Evolutionary conservation across 139 green algal genomes (phyloP).

Genomic region (Bryopsis sp.): DNA sequence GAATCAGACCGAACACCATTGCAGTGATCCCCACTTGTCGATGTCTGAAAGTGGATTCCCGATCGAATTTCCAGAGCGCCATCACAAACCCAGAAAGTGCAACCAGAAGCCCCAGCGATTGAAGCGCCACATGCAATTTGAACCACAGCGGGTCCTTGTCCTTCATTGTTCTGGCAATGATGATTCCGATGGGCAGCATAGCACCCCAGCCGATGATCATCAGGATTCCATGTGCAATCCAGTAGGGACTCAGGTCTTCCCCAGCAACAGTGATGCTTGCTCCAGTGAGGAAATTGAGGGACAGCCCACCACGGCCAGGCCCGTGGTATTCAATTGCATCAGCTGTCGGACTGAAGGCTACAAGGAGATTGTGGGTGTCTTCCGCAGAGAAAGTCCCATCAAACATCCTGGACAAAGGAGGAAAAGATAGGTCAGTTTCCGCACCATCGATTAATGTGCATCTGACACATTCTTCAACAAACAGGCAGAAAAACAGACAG

Average conservation of each 20-base stretch:
- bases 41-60: conserved; percentile 2
- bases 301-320: background rate
- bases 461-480: no score
- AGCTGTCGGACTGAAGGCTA: background rate
- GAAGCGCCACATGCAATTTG: conserved; percentile 24
- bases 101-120: conserved; percentile 23
- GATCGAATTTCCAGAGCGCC: conserved; percentile 17
- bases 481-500: no score
- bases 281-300: conserved; percentile 26
- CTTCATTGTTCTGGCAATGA: conserved; percentile 25
- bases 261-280: conserved; percentile 8
- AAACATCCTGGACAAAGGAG: background rate
- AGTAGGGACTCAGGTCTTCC: background rate
- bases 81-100: conserved; percentile 24
- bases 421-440: background rate
- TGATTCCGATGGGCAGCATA: conserved; percentile 30
- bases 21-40: conserved; percentile 23
- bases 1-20: conserved; percentile 30
- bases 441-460: background rate
- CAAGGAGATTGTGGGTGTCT: conserved; percentile 9
- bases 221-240: conserved; percentile 29
- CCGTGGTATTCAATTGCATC: background rate
- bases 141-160: conserved; percentile 27
- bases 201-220: conserved; percentile 34
- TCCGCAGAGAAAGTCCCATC: conserved; percentile 14